A percentile compares a stretch with the other conserved stretches of the same genome.
Conservation (phyloP, 805 yeast species). For the Ogataea trehalophila region DNA sequence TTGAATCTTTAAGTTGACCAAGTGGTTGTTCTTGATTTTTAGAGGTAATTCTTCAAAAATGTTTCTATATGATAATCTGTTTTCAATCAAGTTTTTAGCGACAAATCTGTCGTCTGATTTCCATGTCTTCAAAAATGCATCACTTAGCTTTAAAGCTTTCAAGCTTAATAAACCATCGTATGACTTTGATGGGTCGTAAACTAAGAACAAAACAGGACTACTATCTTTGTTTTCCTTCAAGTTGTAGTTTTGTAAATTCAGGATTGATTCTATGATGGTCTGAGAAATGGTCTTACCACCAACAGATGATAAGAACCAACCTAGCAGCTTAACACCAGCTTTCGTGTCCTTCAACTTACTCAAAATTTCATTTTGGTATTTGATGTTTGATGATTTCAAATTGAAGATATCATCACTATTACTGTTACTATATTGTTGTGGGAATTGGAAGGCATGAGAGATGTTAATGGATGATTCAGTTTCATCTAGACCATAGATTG, state of each 20-base stretch:
- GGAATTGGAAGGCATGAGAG: slow-evolving; percentile 66
- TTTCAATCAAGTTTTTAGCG: slow-evolving; percentile 54
- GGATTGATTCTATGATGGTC: slow-evolving; percentile 63
- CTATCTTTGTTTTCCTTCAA: slow-evolving; percentile 24
- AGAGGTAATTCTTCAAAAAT: slow-evolving; percentile 71
- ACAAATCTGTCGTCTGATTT: slow-evolving; percentile 56
- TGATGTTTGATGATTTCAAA: slow-evolving; percentile 51
- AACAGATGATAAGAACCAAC: slow-evolving; percentile 73
- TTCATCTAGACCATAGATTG: slow-evolving; percentile 69
- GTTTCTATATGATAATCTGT: slow-evolving; percentile 58
- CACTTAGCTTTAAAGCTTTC: slow-evolving; percentile 65
- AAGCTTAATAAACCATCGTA: slow-evolving; percentile 59
- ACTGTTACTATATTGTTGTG: slow-evolving; percentile 29
- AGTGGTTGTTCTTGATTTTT: slow-evolving; percentile 59
- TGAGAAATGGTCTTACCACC: slow-evolving; percentile 67
- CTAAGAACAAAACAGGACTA: slow-evolving; percentile 44
- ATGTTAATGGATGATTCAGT: slow-evolving; percentile 37
- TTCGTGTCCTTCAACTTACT: slow-evolving; percentile 57
- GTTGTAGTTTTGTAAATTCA: slow-evolving; percentile 46
- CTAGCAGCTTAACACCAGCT: slow-evolving; percentile 65
- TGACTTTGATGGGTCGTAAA: slow-evolving; percentile 68
- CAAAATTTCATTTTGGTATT: slow-evolving; percentile 65
- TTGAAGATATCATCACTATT: slow-evolving; percentile 49
- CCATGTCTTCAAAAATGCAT: slow-evolving; percentile 48
- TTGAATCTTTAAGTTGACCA: slow-evolving; percentile 39